Evolutionary conservation across 352 stramenopile genomes (phyloP).

Genomic region (Phytophthora tentaculata): DNA sequence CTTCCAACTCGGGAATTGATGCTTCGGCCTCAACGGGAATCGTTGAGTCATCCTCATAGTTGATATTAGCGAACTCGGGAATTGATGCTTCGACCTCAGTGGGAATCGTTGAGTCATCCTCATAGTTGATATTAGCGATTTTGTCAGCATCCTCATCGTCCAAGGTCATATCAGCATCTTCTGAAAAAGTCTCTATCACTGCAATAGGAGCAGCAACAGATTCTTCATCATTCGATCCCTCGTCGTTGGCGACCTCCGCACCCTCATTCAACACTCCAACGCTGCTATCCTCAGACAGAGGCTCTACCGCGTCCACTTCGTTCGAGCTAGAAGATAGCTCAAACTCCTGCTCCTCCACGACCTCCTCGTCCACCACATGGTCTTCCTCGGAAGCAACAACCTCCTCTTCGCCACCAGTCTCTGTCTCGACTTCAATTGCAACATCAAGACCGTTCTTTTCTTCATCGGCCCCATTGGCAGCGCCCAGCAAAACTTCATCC

Average conservation of each 20-base stretch:
- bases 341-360: background rate
- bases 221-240: background rate
- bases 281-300: constrained; percentile 3
- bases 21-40: constrained; percentile 11
- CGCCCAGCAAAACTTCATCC: background rate
- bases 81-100: constrained; percentile 1
- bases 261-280: background rate
- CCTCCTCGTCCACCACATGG: constrained; percentile 1
- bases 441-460: background rate
- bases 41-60: background rate
- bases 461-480: constrained; percentile 1
- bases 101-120: constrained; percentile 6
- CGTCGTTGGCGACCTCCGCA: background rate
- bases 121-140: background rate
- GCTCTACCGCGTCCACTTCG: background rate
- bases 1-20: background rate
- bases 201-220: background rate
- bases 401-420: constrained; percentile 10
- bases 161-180: constrained; percentile 2
- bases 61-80: constrained; percentile 4
- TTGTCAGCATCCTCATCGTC: constrained; percentile 9
- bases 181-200: background rate
- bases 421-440: background rate
- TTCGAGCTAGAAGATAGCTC: constrained; percentile 6
- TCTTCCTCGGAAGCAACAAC: constrained; percentile 3